Conservation (phyloP, 306 rosid genomes). For the Cucurbita argyrosperma region DNA sequence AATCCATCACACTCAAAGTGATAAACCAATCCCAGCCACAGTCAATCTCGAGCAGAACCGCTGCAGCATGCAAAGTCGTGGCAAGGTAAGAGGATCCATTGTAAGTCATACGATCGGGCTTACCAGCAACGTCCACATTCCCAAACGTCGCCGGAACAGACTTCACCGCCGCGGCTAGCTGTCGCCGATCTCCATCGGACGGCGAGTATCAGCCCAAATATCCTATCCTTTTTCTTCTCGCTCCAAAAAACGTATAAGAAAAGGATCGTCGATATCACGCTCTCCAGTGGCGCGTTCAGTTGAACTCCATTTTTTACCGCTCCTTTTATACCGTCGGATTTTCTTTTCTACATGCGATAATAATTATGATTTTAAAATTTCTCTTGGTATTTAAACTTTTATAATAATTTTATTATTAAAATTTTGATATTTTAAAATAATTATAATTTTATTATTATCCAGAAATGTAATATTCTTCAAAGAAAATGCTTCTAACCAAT, state of each 20-base stretch:
- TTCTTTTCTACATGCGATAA: neutral
- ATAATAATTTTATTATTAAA: no score
- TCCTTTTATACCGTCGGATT: neutral
- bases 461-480: no score
- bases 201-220: slow-evolving; percentile 74
- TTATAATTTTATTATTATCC: no score
- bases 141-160: slow-evolving; percentile 60
- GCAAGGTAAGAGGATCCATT: slow-evolving; percentile 76
- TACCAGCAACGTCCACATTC: slow-evolving; percentile 78
- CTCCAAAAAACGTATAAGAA: neutral
- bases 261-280: neutral
- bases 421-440: no score
- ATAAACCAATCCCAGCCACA: slow-evolving; percentile 84
- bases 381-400: no score
- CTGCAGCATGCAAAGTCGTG: slow-evolving; percentile 60
- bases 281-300: neutral
- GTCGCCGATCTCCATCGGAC: slow-evolving; percentile 49
- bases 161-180: slow-evolving; percentile 21
- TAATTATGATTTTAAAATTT: neutral
- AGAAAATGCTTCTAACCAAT: no score
- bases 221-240: slow-evolving; percentile 28
- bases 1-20: slow-evolving; percentile 70
- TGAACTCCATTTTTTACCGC: neutral
- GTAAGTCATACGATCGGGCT: slow-evolving; percentile 62
- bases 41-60: slow-evolving; percentile 63